Evolutionary conservation across 768 basidiomycete species (phyloP).

Genomic region (Fomitopsis serialis): DNA sequence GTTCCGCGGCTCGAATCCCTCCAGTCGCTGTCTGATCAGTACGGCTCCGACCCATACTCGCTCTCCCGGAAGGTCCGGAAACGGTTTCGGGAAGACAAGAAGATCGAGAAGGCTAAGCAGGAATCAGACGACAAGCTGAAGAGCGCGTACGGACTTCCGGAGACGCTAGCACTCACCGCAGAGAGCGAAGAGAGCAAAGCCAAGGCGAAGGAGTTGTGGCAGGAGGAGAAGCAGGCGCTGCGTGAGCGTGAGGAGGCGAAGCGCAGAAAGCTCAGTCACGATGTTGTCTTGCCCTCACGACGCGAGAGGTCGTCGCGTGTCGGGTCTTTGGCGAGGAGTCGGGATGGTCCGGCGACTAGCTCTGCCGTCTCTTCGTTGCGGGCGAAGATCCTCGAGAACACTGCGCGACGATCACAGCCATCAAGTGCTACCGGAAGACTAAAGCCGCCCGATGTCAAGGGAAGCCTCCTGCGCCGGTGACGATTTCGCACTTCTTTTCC

Average conservation of each 20-base stretch:
- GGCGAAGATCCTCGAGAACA: slow-evolving; percentile 54
- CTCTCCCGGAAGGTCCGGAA: slow-evolving; percentile 73
- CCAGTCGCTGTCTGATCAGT: slow-evolving; percentile 68
- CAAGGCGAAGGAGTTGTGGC: slow-evolving; percentile 64
- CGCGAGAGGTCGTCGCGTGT: slow-evolving; percentile 19
- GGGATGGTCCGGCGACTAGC: slow-evolving; percentile 6
- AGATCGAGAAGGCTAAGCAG: slow-evolving; percentile 62
- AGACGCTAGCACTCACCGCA: slow-evolving; percentile 56
- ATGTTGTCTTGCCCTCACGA: slow-evolving; percentile 7
- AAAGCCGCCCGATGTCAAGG: slow-evolving; percentile 13
- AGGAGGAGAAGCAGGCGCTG: slow-evolving; percentile 43
- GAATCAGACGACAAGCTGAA: slow-evolving; percentile 68
- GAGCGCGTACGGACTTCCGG: slow-evolving; percentile 72
- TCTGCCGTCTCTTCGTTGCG: slow-evolving; percentile 38
- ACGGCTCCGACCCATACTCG: slow-evolving; percentile 82
- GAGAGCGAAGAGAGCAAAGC: slow-evolving; percentile 56
- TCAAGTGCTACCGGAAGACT: slow-evolving; percentile 1
- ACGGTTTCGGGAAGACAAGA: slow-evolving; percentile 85
- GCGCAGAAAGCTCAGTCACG: slow-evolving; percentile 34
- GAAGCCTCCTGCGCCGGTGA: background rate
- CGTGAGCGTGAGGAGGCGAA: slow-evolving; percentile 38
- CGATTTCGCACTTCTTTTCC: background rate
- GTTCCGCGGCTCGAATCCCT: slow-evolving; percentile 79
- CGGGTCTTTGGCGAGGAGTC: background rate
- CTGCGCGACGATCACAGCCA: slow-evolving; percentile 30